Conservation (phyloP, 331 rosid genomes). For the Spiraea crenata region DNA sequence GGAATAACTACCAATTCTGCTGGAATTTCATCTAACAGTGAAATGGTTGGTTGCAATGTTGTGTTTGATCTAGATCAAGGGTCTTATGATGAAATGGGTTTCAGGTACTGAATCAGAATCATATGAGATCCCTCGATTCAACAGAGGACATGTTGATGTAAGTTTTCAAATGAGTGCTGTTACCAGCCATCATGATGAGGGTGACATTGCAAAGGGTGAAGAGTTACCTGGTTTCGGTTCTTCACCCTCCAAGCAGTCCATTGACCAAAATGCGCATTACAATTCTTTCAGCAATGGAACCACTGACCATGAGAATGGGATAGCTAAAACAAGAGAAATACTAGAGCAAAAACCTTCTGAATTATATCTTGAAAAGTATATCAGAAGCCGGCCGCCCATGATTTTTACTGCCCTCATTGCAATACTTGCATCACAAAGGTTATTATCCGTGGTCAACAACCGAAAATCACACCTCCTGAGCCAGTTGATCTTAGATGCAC, state of each 20-base stretch:
- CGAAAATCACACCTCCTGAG: constrained; percentile 15
- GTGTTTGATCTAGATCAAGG: neutral
- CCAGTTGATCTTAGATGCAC: constrained; percentile 41
- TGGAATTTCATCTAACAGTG: neutral
- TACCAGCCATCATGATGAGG: constrained; percentile 4
- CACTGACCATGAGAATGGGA: neutral
- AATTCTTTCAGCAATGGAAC: constrained; percentile 23
- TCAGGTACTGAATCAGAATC: constrained; percentile 23
- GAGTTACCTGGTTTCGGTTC: constrained; percentile 7
- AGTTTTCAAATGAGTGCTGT: constrained; percentile 3
- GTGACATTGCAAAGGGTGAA: constrained; percentile 10
- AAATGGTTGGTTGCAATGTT: neutral
- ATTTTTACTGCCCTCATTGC: constrained; percentile 73
- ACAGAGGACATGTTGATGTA: constrained; percentile 16
- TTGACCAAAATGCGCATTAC: constrained; percentile 10
- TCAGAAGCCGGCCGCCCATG: constrained; percentile 48
- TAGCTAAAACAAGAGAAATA: constrained; percentile 18
- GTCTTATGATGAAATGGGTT: constrained; percentile 9
- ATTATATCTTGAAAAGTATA: constrained; percentile 48
- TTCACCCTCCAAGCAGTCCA: constrained; percentile 12
- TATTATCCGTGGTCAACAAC: constrained; percentile 31
- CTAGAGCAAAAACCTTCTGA: constrained; percentile 37
- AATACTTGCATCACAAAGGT: constrained; percentile 67
- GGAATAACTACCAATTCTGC: neutral
- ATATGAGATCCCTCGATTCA: constrained; percentile 22